Conservation (phyloP, 768 basidiomycete genomes). For the Auricularia heimuer region DNA sequence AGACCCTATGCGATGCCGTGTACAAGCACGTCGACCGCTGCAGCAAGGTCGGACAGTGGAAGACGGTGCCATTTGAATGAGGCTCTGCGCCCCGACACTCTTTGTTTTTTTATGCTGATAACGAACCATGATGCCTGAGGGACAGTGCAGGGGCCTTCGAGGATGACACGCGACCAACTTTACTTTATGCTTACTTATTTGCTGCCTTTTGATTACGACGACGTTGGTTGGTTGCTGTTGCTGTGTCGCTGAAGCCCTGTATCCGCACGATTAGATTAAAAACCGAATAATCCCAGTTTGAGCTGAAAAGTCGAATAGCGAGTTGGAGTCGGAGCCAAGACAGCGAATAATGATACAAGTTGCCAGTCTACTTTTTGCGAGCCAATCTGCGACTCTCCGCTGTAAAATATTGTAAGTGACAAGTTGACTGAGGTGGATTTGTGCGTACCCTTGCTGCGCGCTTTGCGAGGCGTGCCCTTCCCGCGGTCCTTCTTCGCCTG, state of each 20-base stretch:
- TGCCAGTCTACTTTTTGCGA: not conserved
- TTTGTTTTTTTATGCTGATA: not conserved
- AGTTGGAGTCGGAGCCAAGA: too few relatives aligned
- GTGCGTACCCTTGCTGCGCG: conserved; percentile 51
- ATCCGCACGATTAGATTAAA: too few relatives aligned
- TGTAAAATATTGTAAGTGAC: conserved; percentile 13
- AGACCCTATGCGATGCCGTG: conserved; percentile 54
- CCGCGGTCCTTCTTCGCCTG: conserved; percentile 62
- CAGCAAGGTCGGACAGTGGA: not conserved
- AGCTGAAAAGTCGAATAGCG: too few relatives aligned
- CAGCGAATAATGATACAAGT: not conserved
- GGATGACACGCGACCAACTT: not conserved
- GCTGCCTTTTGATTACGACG: not conserved
- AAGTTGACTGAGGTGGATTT: not conserved
- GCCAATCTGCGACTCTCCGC: conserved; percentile 40
- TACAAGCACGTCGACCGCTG: conserved; percentile 34
- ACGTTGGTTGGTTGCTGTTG: too few relatives aligned
- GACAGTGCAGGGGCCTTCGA: not conserved
- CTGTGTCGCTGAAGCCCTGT: too few relatives aligned
- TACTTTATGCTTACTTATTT: not conserved
- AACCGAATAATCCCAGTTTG: too few relatives aligned
- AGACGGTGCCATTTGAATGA: not conserved
- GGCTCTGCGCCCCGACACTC: too few relatives aligned
- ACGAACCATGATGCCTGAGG: not conserved
- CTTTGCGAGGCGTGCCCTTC: conserved; percentile 77